Base-by-base conservation (phyloP, 805 yeast genomes). In the Komagataella ulmi region DNA sequence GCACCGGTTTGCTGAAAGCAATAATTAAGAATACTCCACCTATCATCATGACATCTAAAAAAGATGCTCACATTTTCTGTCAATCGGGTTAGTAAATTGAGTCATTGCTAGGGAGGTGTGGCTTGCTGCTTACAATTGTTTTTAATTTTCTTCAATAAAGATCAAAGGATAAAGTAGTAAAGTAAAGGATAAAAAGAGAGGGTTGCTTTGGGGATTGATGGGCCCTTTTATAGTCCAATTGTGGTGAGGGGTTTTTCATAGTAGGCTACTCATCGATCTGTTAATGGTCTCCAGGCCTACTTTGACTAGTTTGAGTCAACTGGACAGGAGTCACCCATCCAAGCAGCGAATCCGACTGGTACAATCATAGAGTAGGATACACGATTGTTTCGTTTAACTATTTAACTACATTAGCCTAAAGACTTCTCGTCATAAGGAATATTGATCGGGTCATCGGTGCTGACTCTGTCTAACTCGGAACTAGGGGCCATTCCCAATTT, bases 401-500 rank as follows among this genome's bases (percentile, higher is more conserved):
- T 30, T 8, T 30, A 30, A 3, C 14, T 30, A 8, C 14, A 30
- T 30, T 30, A 30, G 40, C 40, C 40, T 10, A 30, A 30, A 30
- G 40, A 30, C 40, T 30, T 30, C 14, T 30, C 40, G 40, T 30
- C 40, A 10, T 30, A 30, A 14, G 40, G 40, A 14, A 30, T 8
- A 30, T 30, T 30, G 14, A 30, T 10, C 40, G 14, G 40, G 14
- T 30, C 40, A 8, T 30, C 40, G 40, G 40, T 30, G 14, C 40
- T 30, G 40, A 8, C 14, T 30, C n/a, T 30, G n/a, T 30, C 40
- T 10, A 30, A 30, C 40, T 30, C 40, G 6, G 40, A 30, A 30
- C 40, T 30, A 10, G 69, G 67, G 10, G 52, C 52, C 49, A 68
- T 65, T 6, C 67, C 68, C 46, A 65, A 50, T 45, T 59, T 57